phyloP scores from a whole-genome alignment of 306 rosid species.

The Malus fusca region DNA sequence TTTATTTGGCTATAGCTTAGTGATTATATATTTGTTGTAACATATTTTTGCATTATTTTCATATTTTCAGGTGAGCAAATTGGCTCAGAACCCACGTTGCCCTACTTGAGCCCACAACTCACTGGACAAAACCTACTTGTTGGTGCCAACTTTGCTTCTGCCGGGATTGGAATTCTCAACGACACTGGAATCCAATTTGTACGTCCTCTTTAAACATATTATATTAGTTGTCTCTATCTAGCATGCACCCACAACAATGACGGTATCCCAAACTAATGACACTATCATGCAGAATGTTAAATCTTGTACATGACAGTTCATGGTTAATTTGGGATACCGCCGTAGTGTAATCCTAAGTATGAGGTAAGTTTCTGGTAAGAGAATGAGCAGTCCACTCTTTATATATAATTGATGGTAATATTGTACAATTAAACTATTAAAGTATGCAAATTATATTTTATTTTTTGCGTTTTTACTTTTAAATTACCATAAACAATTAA shows the following conservation, averaged over 20 bases:
- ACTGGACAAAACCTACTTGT: slow-evolving; percentile 47
- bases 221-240: too few relatives aligned
- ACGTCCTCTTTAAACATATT: slow-evolving; percentile 2
- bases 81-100: slow-evolving; percentile 67
- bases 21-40: not conserved
- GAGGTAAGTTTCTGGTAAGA: too few relatives aligned
- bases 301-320: too few relatives aligned
- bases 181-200: slow-evolving; percentile 90
- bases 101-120: slow-evolving; percentile 68
- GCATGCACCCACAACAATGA: not conserved
- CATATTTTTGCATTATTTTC: not conserved
- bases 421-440: not conserved
- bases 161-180: slow-evolving; percentile 87
- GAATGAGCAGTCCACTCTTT: not conserved
- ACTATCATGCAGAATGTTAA: too few relatives aligned
- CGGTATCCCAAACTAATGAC: too few relatives aligned
- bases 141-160: slow-evolving; percentile 92
- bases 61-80: slow-evolving; percentile 51
- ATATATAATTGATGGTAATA: not conserved
- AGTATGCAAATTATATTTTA: not conserved
- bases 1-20: not conserved
- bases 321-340: too few relatives aligned
- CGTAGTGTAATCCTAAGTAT: too few relatives aligned
- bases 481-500: not conserved
- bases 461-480: not conserved